Percentiles rank a stretch among this genome's conserved stretches.
These are phyloP conservation scores for Termitomyces bulborhizus DNA, from an alignment of 768 basidiomycete genomes.

Conservation along the genomic window DNA sequence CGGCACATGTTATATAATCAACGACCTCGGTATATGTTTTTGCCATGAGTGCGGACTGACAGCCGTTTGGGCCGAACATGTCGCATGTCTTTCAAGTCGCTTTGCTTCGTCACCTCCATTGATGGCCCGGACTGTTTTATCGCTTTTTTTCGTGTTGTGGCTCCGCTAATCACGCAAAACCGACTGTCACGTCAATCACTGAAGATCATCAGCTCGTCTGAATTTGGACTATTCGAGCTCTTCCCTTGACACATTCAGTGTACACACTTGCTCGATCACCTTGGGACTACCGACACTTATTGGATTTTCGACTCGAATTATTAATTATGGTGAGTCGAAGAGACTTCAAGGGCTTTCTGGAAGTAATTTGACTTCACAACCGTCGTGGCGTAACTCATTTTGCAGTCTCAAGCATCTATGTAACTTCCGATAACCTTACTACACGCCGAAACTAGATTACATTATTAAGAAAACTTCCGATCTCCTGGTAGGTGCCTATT, in stretches of 20 bases:
- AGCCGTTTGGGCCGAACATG: no score
- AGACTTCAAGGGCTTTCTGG: no score
- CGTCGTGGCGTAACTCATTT: not conserved
- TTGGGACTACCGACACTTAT: not conserved
- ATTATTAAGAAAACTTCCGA: not conserved
- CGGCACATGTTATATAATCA: no score
- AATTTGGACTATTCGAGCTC: not conserved
- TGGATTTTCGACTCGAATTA: not conserved
- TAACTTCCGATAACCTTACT: not conserved
- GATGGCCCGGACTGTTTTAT: no score
- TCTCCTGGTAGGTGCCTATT: not conserved
- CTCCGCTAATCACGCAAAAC: not conserved
- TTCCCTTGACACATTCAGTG: not conserved
- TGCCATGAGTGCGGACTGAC: no score
- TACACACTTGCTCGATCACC: not conserved
- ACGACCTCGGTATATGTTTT: no score
- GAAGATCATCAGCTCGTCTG: not conserved
- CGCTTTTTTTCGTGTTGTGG: no score
- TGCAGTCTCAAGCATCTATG: not conserved
- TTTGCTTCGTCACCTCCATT: no score
- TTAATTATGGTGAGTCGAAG: not conserved
- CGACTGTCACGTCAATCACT: not conserved
- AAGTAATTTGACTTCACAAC: not conserved
- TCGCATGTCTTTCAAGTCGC: no score
- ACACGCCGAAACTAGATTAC: not conserved